These are phyloP conservation scores for Alnus glutinosa DNA, from an alignment of 306 rosid genomes.

Conservation along the genomic window DNA sequence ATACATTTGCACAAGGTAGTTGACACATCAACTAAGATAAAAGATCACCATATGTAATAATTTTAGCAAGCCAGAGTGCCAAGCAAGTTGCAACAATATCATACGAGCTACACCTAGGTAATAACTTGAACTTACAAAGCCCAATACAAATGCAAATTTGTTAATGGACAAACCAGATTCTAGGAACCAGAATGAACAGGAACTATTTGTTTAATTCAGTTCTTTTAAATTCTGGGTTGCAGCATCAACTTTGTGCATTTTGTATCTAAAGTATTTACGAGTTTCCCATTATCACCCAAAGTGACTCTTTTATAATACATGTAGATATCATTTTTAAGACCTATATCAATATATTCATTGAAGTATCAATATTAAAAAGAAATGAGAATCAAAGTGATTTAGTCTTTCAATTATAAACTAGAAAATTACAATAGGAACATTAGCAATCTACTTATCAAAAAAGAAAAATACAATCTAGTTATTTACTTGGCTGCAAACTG, in stretches of 20 bases:
- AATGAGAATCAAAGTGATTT: not conserved
- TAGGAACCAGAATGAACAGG: not conserved
- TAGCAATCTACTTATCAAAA: not conserved
- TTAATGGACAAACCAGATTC: not conserved
- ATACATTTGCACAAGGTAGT: not conserved
- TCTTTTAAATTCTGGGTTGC: not conserved
- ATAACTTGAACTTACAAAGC: too few relatives aligned
- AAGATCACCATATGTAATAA: not conserved
- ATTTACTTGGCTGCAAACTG: not conserved
- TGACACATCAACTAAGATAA: not conserved
- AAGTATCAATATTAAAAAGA: not conserved
- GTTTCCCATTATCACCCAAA: slow-evolving; percentile 1
- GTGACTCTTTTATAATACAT: not conserved
- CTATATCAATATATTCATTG: not conserved
- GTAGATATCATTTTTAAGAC: not conserved
- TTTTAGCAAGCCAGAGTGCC: not conserved
- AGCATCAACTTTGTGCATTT: not conserved
- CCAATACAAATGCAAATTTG: too few relatives aligned
- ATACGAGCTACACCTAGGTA: too few relatives aligned
- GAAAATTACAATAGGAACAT: not conserved
- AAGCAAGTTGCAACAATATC: not conserved
- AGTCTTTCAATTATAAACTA: not conserved
- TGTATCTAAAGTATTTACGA: not conserved
- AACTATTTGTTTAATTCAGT: not conserved
- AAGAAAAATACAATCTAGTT: not conserved